Evolutionary conservation across 768 basidiomycete species (phyloP).

Genomic region (Rhodosporidiobolus odoratus): DNA sequence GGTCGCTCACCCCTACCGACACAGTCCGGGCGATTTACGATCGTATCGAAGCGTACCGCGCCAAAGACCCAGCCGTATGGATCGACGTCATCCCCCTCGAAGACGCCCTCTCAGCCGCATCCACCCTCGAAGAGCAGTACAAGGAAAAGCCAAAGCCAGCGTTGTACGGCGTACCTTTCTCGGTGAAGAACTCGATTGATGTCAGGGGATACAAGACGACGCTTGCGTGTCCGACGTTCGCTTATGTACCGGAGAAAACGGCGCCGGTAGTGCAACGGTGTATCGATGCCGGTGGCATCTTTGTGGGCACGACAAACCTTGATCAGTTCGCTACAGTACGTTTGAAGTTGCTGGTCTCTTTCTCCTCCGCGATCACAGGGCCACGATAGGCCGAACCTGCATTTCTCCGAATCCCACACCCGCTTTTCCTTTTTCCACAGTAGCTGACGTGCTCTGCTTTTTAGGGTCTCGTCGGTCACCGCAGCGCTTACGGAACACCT

Average conservation of each 20-base stretch:
- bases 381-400: too few relatives aligned
- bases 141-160: not conserved
- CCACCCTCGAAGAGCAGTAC: not conserved
- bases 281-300: conserved; percentile 10
- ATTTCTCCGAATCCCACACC: too few relatives aligned
- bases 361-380: not conserved
- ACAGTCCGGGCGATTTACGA: not conserved
- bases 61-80: conserved; percentile 5
- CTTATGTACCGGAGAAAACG: not conserved
- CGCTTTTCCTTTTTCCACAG: too few relatives aligned
- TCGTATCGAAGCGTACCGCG: not conserved
- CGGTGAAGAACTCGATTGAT: conserved; percentile 13
- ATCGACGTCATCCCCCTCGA: conserved; percentile 8
- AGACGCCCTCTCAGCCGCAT: not conserved
- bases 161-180: conserved; percentile 15
- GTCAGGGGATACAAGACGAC: conserved; percentile 6
- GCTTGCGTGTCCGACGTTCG: not conserved
- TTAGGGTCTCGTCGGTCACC: conserved; percentile 8
- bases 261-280: conserved; percentile 4
- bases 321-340: conserved; percentile 22
- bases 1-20: not conserved
- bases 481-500: conserved; percentile 8
- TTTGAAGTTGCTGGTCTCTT: not conserved
- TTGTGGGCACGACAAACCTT: conserved; percentile 20
- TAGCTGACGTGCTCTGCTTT: not conserved